Percentiles rank a stretch among this genome's conserved stretches.
phyloP scores from a whole-genome alignment of 2,329 filamentous ascomycete genomes.

The Claviceps lovelessii region DNA sequence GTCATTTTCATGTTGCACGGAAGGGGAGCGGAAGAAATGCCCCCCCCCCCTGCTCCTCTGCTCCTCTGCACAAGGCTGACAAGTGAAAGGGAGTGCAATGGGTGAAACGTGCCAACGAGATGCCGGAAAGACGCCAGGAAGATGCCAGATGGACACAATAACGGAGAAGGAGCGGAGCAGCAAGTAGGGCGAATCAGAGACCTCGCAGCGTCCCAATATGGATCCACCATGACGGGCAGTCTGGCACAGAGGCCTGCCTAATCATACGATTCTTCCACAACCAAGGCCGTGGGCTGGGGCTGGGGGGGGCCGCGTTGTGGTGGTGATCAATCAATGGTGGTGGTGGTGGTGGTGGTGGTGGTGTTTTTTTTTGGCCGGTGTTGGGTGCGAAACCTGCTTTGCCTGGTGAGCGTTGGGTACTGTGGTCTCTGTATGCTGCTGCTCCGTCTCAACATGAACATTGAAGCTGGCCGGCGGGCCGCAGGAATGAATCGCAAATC shows the following conservation, averaged over 20 bases:
- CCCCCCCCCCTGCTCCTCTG: background rate
- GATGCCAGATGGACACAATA: background rate
- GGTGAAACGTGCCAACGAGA: background rate
- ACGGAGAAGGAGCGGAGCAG: background rate
- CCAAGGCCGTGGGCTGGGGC: slow-evolving; percentile 6
- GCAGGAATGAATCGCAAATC: slow-evolving; percentile 1
- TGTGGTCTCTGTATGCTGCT: background rate
- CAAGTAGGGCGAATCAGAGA: background rate
- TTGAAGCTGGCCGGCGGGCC: background rate
- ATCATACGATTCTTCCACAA: slow-evolving; percentile 7
- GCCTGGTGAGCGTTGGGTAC: background rate
- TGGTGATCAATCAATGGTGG: too few relatives aligned
- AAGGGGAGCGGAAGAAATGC: background rate
- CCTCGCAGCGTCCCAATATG: background rate
- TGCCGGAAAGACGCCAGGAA: background rate
- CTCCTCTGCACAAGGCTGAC: background rate
- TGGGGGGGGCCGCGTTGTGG: background rate
- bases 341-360: background rate
- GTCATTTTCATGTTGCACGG: too few relatives aligned
- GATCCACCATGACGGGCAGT: slow-evolving; percentile 1
- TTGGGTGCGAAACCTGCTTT: background rate
- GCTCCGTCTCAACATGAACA: too few relatives aligned
- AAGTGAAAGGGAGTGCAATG: background rate
- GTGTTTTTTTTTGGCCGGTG: slow-evolving; percentile 1
- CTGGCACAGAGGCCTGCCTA: slow-evolving; percentile 3